Evolutionary conservation across 2,329 filamentous ascomycete species (phyloP).

Genomic region (Colletotrichum sublineola): DNA sequence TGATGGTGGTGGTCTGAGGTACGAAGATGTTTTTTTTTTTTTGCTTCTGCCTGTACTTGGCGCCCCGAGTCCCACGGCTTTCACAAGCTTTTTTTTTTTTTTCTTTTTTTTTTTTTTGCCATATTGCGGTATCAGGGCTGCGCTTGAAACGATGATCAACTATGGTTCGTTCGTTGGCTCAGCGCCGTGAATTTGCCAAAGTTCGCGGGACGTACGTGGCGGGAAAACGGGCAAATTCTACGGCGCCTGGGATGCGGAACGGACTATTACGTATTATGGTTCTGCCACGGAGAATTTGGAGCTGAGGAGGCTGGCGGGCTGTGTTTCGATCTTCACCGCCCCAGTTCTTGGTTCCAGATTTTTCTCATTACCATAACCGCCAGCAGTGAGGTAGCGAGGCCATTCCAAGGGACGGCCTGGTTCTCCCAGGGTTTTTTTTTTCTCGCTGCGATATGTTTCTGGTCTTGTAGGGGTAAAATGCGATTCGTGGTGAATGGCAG

Average conservation of each 20-base stretch:
- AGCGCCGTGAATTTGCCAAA: constrained; percentile 15
- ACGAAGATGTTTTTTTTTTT: not conserved
- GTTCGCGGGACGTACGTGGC: not conserved
- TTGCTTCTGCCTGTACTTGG: constrained; percentile 27
- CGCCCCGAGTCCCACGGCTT: not conserved
- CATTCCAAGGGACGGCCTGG: constrained; percentile 26
- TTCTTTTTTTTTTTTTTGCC: not conserved
- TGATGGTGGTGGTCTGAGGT: constrained; percentile 7
- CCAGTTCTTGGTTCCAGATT: constrained; percentile 5
- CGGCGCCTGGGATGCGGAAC: constrained; percentile 8
- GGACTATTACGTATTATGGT: constrained; percentile 8
- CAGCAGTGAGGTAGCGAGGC: constrained; percentile 4
- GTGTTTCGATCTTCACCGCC: constrained; percentile 29
- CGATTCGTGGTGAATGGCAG: constrained; percentile 22
- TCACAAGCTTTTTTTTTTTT: not conserved
- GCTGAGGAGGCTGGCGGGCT: constrained; percentile 14
- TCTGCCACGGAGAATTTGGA: constrained; percentile 36
- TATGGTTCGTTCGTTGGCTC: constrained; percentile 9
- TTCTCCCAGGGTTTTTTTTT: constrained; percentile 8
- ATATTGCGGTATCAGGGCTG: constrained; percentile 8
- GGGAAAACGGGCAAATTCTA: constrained; percentile 16
- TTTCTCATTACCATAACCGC: constrained; percentile 1
- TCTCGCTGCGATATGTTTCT: constrained; percentile 30
- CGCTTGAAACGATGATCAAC: constrained; percentile 25
- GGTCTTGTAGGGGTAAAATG: constrained; percentile 27